phyloP scores from a whole-genome alignment of 176 grass and related monocot species.

The Aegilops bicornis region DNA sequence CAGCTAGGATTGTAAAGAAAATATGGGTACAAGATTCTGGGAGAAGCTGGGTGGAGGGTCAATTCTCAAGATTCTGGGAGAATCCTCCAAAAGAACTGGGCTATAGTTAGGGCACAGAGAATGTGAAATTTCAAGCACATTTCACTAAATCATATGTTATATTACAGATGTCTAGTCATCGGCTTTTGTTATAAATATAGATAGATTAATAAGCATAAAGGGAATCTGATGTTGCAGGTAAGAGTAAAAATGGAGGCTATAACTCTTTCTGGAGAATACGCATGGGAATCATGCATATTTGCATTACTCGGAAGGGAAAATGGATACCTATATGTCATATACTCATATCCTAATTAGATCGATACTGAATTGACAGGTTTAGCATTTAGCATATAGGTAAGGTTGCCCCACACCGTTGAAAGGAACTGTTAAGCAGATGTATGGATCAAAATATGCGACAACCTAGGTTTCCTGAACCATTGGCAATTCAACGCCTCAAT shows the following conservation, averaged over 20 bases:
- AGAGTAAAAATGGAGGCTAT: not conserved
- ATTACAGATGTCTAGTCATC: not conserved
- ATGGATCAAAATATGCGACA: not conserved
- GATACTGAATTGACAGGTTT: too few relatives aligned
- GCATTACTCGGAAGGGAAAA: not conserved
- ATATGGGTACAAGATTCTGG: too few relatives aligned
- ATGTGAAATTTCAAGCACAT: not conserved
- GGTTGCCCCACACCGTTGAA: not conserved
- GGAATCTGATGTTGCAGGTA: not conserved
- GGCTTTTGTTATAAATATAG: not conserved
- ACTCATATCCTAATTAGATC: too few relatives aligned
- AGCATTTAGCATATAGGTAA: not conserved
- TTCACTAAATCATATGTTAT: not conserved
- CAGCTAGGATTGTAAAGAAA: too few relatives aligned
- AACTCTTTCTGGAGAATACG: not conserved
- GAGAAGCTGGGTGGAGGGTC: too few relatives aligned
- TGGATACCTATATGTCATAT: too few relatives aligned
- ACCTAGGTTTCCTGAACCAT: not conserved
- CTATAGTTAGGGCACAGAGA: not conserved
- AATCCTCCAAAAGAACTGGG: too few relatives aligned
- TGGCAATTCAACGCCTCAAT: not conserved
- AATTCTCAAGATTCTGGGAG: too few relatives aligned
- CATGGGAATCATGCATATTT: not conserved
- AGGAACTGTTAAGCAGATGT: not conserved
- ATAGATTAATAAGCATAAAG: not conserved